Evolutionary conservation across 2,329 filamentous ascomycete genomes (phyloP).

Genomic region (Colletotrichum scovillei): DNA sequence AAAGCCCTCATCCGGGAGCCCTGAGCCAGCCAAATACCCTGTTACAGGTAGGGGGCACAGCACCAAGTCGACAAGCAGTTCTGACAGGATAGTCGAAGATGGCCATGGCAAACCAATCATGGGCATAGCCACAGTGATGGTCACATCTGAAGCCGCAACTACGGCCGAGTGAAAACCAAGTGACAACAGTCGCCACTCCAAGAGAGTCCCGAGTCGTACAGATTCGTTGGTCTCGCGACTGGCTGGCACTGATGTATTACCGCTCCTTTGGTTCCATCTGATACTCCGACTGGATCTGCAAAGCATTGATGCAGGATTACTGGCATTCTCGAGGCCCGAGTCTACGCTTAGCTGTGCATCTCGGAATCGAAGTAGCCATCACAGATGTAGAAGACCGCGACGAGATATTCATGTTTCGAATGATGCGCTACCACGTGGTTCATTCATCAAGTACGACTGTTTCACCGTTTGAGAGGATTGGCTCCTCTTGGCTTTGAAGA

Average conservation of each 20-base stretch:
- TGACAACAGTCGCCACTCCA: not conserved
- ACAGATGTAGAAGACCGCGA: not conserved
- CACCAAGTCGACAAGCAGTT: not conserved
- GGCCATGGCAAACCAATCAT: not conserved
- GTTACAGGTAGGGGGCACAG: not conserved
- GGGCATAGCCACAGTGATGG: not conserved
- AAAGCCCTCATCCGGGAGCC: not conserved
- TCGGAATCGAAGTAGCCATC: not conserved
- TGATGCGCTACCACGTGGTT: not conserved
- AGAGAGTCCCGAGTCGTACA: not conserved
- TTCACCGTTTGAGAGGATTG: not conserved
- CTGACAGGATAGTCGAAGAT: not conserved
- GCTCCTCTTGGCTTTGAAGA: not conserved
- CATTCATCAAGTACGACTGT: not conserved
- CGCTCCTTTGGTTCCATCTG: not conserved
- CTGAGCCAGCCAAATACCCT: not conserved
- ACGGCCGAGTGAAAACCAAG: not conserved
- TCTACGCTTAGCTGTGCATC: not conserved
- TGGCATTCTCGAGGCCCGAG: not conserved
- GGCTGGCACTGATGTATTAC: not conserved
- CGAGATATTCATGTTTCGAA: not conserved
- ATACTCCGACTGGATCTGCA: slow-evolving; percentile 19
- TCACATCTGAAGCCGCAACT: not conserved
- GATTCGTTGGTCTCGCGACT: not conserved
- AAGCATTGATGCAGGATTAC: too few relatives aligned